phyloP scores from a whole-genome alignment of 345 rosid species.

The Theobroma cacao region DNA sequence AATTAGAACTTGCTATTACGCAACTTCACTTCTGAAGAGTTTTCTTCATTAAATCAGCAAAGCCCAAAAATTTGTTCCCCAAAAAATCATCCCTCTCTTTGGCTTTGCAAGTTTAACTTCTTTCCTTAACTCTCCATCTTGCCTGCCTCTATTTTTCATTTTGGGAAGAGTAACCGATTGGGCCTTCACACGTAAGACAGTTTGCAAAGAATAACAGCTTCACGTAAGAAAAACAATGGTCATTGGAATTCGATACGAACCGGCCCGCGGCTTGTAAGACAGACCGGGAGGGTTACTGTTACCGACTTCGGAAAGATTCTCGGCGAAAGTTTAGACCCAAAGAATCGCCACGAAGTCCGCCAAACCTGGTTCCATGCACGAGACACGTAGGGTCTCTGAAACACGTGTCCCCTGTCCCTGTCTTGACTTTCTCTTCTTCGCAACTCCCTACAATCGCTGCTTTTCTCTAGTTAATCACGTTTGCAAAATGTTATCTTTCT shows the following conservation, averaged over 20 bases:
- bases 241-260: no score
- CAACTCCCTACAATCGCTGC: neutral
- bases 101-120: no score
- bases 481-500: no score
- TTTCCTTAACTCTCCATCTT: no score
- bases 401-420: constrained; percentile 31
- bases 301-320: neutral
- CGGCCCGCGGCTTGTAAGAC: no score
- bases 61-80: neutral
- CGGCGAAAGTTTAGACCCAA: constrained; percentile 3
- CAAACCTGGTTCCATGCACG: constrained; percentile 9
- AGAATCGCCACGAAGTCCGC: constrained; percentile 28
- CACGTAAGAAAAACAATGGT: no score
- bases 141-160: no score
- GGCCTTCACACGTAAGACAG: no score
- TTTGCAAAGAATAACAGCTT: no score
- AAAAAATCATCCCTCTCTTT: neutral
- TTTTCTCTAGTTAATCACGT: no score
- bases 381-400: constrained; percentile 21
- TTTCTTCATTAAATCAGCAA: neutral
- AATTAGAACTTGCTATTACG: constrained; percentile 19
- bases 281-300: no score
- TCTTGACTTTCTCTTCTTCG: constrained; percentile 3
- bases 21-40: neutral
- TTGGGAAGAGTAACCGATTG: no score